Conservation (phyloP, 202 grass and related monocot species). For the Miscanthus sacchariflorus region DNA sequence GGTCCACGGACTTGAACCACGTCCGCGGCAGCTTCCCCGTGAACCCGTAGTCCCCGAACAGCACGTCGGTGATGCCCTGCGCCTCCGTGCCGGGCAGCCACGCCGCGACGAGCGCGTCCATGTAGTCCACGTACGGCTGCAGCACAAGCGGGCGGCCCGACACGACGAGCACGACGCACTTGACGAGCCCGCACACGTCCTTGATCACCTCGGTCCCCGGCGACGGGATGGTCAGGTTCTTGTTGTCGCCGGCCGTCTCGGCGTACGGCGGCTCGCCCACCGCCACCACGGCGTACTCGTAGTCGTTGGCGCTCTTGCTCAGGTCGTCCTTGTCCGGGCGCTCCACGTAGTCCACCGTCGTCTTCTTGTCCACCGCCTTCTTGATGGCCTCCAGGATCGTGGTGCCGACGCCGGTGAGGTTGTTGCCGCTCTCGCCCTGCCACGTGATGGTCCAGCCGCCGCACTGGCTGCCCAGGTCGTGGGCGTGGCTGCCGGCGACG, state of each 20-base stretch:
- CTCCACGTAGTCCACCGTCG: slow-evolving; percentile 70
- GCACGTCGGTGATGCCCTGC: slow-evolving; percentile 77
- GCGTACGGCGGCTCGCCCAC: slow-evolving; percentile 86
- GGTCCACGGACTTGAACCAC: slow-evolving; percentile 83
- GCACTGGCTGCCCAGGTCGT: slow-evolving; percentile 80
- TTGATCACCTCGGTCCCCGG: slow-evolving; percentile 69
- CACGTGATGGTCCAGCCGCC: slow-evolving; percentile 70
- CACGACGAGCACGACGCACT: slow-evolving; percentile 70
- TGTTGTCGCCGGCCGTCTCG: slow-evolving; percentile 79
- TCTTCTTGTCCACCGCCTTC: slow-evolving; percentile 62
- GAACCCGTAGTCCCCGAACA: slow-evolving; percentile 86
- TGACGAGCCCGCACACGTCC: slow-evolving; percentile 73
- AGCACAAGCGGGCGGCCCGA: slow-evolving; percentile 74
- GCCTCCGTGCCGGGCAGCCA: slow-evolving; percentile 94
- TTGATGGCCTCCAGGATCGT: slow-evolving; percentile 85
- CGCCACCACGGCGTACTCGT: slow-evolving; percentile 76
- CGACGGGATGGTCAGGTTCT: slow-evolving; percentile 72
- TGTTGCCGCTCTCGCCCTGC: slow-evolving; percentile 64
- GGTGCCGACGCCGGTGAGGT: slow-evolving; percentile 59
- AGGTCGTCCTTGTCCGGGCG: slow-evolving; percentile 60
- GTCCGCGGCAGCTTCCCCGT: slow-evolving; percentile 74
- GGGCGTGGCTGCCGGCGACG: slow-evolving; percentile 70
- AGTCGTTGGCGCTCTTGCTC: slow-evolving; percentile 42
- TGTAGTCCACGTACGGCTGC: slow-evolving; percentile 65
- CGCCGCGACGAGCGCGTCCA: slow-evolving; percentile 81